Base-by-base conservation (phyloP, 108 stramenopile genomes). In the Discostella stelligeroides region DNA sequence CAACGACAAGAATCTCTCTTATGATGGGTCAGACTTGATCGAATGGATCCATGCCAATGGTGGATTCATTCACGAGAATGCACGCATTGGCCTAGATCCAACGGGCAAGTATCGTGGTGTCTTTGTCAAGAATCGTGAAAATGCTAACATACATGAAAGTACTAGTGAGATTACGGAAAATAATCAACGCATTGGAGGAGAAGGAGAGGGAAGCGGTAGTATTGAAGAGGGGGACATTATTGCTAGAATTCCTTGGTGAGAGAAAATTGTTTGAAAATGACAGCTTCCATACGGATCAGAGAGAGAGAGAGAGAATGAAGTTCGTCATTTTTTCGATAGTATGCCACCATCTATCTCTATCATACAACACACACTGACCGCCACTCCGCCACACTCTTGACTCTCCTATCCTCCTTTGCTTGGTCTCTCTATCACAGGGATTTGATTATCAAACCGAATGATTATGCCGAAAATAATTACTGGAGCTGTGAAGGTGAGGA, bases 81-180 rank as follows among this genome's bases (percentile, higher is more conserved):
- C 72, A 7, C 49, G 78, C 43, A 79, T 79, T 39, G 78, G 78
- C 4, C 18, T 79, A 43, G 78, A 79, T 74, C 66, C 66, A 0
- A 68, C 78, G 45, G 78, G 78, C 21, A 37, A 61, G 17, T 79
- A 73, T 79, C 58, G 78, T 13, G 78, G 78, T 39, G 78, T 79
- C 14, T 79, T 79, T 53, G 78, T 73, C 1, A 79, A 79, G 78
- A 60, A 8, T 38, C 25, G 17, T 37, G 53, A 37, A 0, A 30
- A 50, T 14, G 69, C 38, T 17, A 29, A 34, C 11, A 58, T n/a
- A 30, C 7, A 15, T 18, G 17, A 18, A 29, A 34, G 6, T 34
- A 6, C 3, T 34, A 34, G 34, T 34, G 34, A 34, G n/a, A n/a
- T n/a, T n/a, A 34, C 34, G 34, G 34, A 34, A 6, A 6, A 34